A percentile compares a stretch with the other conserved stretches of the same genome.
Evolutionary conservation across 164 flowering plant genomes (phyloP).

Genomic region (Echeveria elegans): DNA sequence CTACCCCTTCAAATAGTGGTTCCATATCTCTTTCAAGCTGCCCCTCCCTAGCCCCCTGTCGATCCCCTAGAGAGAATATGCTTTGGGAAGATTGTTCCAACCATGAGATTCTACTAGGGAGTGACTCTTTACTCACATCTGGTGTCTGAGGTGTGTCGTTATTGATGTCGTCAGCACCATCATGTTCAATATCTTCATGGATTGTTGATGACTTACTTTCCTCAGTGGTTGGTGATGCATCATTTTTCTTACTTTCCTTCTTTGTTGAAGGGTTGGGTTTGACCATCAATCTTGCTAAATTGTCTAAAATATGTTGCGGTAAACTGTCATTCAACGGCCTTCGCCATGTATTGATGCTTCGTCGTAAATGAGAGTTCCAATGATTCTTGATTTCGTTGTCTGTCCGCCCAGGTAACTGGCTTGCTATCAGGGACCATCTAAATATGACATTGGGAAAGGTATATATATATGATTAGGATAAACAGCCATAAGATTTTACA

Average conservation of each 20-base stretch:
- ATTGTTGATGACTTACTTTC: neutral
- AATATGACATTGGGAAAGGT: neutral
- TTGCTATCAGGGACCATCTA: conserved; percentile 54
- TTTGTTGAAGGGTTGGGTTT: neutral
- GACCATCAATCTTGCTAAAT: neutral
- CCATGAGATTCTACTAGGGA: neutral
- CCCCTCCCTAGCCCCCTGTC: neutral
- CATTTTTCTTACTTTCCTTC: conserved; percentile 12
- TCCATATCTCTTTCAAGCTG: neutral
- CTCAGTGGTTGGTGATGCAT: neutral
- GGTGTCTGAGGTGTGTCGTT: neutral
- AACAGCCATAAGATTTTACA: neutral
- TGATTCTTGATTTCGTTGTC: conserved; percentile 63
- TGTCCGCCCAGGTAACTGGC: conserved; percentile 54
- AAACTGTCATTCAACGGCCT: neutral
- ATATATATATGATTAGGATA: neutral
- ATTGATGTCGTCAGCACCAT: neutral
- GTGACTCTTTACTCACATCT: neutral
- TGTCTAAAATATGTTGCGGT: neutral
- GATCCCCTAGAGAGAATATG: neutral
- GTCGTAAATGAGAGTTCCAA: conserved; percentile 59
- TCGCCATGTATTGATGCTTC: conserved; percentile 22
- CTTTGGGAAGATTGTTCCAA: neutral
- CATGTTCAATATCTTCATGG: neutral
- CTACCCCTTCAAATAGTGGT: neutral